A percentile compares a stretch with the other conserved stretches of the same genome.
Evolutionary conservation across 495 filamentous ascomycete species (phyloP).

Genomic region (Viridothelium virens): DNA sequence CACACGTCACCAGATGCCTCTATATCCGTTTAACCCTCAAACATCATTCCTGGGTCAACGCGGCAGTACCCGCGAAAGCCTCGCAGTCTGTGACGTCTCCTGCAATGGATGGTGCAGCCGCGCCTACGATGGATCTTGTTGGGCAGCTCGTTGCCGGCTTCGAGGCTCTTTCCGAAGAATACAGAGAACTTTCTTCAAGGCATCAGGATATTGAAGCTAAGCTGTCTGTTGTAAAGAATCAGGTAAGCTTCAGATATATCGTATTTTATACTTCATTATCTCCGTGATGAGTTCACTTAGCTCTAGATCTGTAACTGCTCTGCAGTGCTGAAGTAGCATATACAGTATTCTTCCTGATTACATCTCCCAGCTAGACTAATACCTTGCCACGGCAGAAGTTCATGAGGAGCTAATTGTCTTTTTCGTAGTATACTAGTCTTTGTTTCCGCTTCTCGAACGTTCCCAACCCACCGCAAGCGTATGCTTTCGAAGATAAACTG

Average conservation of each 20-base stretch:
- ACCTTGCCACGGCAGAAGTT: neutral
- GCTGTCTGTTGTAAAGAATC: conserved; percentile 32
- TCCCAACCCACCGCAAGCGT: neutral
- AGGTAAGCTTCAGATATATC: conserved; percentile 26
- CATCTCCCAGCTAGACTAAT: neutral
- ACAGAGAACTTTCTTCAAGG: conserved; percentile 29
- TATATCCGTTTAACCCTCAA: neutral
- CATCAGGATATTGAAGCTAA: conserved; percentile 34
- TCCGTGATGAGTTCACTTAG: conserved; percentile 56
- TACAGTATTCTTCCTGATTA: conserved; percentile 13
- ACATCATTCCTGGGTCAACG: neutral
- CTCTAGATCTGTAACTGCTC: conserved; percentile 64
- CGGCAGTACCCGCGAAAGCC: neutral
- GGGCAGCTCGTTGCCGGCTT: conserved; percentile 33
- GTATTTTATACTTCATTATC: neutral
- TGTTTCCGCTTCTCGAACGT: neutral
- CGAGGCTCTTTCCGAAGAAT: conserved; percentile 33
- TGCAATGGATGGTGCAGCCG: neutral
- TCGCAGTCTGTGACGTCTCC: neutral
- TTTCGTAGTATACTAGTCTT: neutral
- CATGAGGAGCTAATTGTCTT: neutral
- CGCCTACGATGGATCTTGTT: conserved; percentile 13
- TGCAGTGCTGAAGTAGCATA: conserved; percentile 43
- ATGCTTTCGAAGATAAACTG: neutral
- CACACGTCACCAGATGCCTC: neutral